A percentile compares a stretch with the other conserved stretches of the same genome.
These are phyloP conservation scores for Ulmus americana DNA, from an alignment of 331 rosid species.

Conservation along the genomic window DNA sequence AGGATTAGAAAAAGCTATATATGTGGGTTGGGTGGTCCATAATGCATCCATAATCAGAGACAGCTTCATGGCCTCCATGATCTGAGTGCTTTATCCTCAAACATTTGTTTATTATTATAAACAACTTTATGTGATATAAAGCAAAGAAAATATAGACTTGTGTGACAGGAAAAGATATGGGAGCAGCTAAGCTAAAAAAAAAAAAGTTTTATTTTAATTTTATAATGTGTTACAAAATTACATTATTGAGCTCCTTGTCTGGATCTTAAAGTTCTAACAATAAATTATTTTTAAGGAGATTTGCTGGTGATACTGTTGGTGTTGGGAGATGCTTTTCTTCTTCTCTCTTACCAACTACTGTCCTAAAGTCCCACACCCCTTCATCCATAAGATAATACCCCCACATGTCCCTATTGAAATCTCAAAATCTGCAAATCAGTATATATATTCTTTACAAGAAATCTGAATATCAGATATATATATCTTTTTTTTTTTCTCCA, in stretches of 20 bases:
- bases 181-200: slow-evolving; percentile 7
- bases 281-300: slow-evolving; percentile 15
- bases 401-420: too few species aligned
- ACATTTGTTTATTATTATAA: neutral
- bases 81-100: slow-evolving; percentile 13
- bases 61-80: neutral
- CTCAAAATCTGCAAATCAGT: too few species aligned
- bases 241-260: slow-evolving; percentile 6
- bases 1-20: neutral
- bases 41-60: slow-evolving; percentile 12
- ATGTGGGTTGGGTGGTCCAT: slow-evolving; percentile 11
- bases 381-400: neutral
- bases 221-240: neutral
- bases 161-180: slow-evolving; percentile 10
- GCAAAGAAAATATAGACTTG: neutral
- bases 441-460: too few species aligned
- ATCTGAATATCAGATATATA: too few species aligned
- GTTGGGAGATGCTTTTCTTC: slow-evolving; percentile 9
- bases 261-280: neutral
- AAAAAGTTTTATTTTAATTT: neutral
- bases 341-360: slow-evolving; percentile 11
- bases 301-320: slow-evolving; percentile 18
- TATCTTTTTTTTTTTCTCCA: too few species aligned
- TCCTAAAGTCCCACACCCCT: neutral
- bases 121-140: neutral